A percentile compares a stretch with the other conserved stretches of the same genome.
phyloP scores from a whole-genome alignment of 2,329 filamentous ascomycete species.

The Clonostachys byssicola region DNA sequence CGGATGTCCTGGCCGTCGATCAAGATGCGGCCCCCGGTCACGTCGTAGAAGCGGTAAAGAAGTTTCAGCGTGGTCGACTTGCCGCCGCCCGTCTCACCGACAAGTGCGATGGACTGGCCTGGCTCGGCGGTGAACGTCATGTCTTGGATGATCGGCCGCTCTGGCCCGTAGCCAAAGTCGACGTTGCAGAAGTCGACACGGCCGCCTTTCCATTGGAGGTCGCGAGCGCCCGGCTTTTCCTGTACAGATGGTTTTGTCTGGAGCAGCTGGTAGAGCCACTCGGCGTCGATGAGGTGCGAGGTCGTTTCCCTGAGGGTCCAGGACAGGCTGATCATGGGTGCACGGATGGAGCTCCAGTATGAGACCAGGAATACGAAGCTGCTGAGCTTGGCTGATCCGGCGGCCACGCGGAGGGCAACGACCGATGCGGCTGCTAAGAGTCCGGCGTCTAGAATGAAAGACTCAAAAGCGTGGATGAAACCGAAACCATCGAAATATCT shows the following conservation, averaged over 20 bases:
- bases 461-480: slow-evolving; percentile 4
- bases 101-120: slow-evolving; percentile 54
- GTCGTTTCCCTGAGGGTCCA: slow-evolving; percentile 16
- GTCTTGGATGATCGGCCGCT: slow-evolving; percentile 43
- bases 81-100: slow-evolving; percentile 58
- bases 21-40: slow-evolving; percentile 44
- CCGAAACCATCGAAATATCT: slow-evolving; percentile 5
- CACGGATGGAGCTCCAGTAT: slow-evolving; percentile 53
- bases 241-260: slow-evolving; percentile 51
- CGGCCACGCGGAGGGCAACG: slow-evolving; percentile 3
- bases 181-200: slow-evolving; percentile 51
- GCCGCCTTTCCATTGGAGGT: slow-evolving; percentile 38
- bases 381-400: slow-evolving; percentile 27
- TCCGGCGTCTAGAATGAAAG: slow-evolving; percentile 9
- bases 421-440: slow-evolving; percentile 2
- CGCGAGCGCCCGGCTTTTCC: slow-evolving; percentile 37
- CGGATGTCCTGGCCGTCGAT: slow-evolving; percentile 59
- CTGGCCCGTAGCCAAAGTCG: slow-evolving; percentile 48
- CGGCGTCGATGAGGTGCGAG: slow-evolving; percentile 57
- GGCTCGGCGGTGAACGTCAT: slow-evolving; percentile 42
- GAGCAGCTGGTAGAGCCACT: slow-evolving; percentile 53
- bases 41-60: slow-evolving; percentile 57
- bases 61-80: slow-evolving; percentile 61
- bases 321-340: slow-evolving; percentile 24
- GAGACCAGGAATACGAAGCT: slow-evolving; percentile 61